Evolutionary conservation across 441 rosid genomes (phyloP).

Genomic region (Aleurites moluccanus): DNA sequence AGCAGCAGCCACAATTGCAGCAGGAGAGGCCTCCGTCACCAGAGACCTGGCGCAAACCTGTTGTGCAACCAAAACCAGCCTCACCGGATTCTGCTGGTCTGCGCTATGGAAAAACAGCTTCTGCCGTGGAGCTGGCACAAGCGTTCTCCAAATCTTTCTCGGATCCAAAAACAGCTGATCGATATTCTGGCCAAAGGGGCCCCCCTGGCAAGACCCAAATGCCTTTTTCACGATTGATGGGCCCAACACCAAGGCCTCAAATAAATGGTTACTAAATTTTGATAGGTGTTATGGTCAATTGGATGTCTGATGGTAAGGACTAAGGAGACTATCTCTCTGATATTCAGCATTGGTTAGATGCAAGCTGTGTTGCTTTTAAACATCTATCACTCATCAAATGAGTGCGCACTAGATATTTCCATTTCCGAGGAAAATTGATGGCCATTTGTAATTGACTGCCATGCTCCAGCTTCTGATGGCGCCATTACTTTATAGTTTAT

Average conservation of each 20-base stretch:
- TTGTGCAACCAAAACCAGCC: slow-evolving; percentile 47
- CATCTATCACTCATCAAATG: slow-evolving; percentile 3
- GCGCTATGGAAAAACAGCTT: slow-evolving; percentile 70
- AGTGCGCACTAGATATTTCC: not conserved
- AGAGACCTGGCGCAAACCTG: slow-evolving; percentile 76
- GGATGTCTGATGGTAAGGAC: not conserved
- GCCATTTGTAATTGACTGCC: not conserved
- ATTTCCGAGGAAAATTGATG: not conserved
- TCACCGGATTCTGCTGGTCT: slow-evolving; percentile 47
- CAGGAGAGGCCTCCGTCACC: slow-evolving; percentile 77
- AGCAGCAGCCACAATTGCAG: slow-evolving; percentile 41
- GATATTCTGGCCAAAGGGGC: slow-evolving; percentile 34
- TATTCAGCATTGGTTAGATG: slow-evolving; percentile 4
- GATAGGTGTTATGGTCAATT: slow-evolving; percentile 4
- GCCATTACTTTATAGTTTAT: not conserved
- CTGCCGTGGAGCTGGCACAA: slow-evolving; percentile 79
- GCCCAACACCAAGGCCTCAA: slow-evolving; percentile 49
- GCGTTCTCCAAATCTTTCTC: slow-evolving; percentile 66
- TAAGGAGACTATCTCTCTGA: not conserved
- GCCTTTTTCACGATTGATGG: slow-evolving; percentile 69
- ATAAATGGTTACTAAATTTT: slow-evolving; percentile 65
- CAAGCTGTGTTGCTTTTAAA: not conserved
- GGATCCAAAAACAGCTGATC: slow-evolving; percentile 47
- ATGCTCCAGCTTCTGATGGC: not conserved
- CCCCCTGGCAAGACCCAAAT: slow-evolving; percentile 46